These are phyloP conservation scores for Aspergillus bridgeri DNA, from an alignment of 495 filamentous ascomycete species.

Conservation along the genomic window DNA sequence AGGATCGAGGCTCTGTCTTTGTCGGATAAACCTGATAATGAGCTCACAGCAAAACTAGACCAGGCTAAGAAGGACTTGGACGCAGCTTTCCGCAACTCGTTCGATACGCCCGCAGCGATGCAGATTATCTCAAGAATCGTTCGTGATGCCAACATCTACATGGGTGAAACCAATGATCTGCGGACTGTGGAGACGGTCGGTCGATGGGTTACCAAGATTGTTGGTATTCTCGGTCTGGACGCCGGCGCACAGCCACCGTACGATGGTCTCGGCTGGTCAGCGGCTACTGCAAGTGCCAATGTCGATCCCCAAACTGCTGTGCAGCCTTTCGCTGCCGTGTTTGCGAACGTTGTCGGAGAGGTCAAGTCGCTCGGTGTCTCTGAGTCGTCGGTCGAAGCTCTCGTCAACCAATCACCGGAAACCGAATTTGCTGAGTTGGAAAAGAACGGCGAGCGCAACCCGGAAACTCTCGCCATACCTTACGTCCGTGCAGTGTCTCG, in stretches of 20 bases:
- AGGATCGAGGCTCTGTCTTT: neutral
- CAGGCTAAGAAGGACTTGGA: conserved; percentile 62
- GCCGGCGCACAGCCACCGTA: conserved; percentile 49
- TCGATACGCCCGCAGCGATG: conserved; percentile 82
- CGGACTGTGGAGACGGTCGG: conserved; percentile 57
- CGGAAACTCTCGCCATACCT: neutral
- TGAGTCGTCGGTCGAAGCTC: neutral
- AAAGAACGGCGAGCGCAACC: neutral
- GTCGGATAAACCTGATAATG: conserved; percentile 36
- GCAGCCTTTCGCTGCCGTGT: neutral
- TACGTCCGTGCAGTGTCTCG: conserved; percentile 1
- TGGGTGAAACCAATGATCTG: conserved; percentile 43
- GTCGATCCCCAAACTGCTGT: neutral
- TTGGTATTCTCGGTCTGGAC: conserved; percentile 84
- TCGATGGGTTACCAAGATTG: conserved; percentile 78
- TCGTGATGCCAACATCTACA: conserved; percentile 61
- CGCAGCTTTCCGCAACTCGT: conserved; percentile 75
- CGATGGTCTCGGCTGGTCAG: conserved; percentile 77
- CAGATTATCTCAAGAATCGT: conserved; percentile 69
- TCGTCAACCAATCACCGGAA: neutral
- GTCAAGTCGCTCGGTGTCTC: conserved; percentile 52
- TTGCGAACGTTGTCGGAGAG: conserved; percentile 55
- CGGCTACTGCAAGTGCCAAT: conserved; percentile 14
- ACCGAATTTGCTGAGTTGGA: neutral
- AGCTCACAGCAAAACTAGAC: conserved; percentile 48